Percentiles rank a stretch among this genome's conserved stretches.
Evolutionary conservation across 2,329 filamentous ascomycete species (phyloP).

Genomic region (Fusarium paranaense): DNA sequence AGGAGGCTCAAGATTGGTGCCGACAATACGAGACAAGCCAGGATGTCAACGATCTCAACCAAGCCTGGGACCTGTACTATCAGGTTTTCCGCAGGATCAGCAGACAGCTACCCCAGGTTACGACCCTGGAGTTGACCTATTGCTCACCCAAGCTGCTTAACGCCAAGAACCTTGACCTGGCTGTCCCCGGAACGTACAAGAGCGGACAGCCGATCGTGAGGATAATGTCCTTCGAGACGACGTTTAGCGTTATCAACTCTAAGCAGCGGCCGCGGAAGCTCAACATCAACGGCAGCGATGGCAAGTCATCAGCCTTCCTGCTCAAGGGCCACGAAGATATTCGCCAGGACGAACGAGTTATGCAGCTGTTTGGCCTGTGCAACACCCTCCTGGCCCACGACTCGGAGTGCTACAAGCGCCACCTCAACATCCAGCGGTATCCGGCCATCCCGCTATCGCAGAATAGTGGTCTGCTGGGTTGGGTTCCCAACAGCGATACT

Average conservation of each 20-base stretch:
- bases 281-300: slow-evolving; percentile 89
- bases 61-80: slow-evolving; percentile 99
- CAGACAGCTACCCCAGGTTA: slow-evolving; percentile 91
- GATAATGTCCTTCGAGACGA: slow-evolving; percentile 90
- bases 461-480: slow-evolving; percentile 93
- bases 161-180: slow-evolving; percentile 87
- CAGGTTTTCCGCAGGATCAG: slow-evolving; percentile 97
- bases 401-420: slow-evolving; percentile 95
- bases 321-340: slow-evolving; percentile 99
- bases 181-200: slow-evolving; percentile 94
- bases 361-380: slow-evolving; percentile 98
- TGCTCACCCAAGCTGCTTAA: slow-evolving; percentile 94
- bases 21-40: slow-evolving; percentile 89
- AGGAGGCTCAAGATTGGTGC: slow-evolving; percentile 96
- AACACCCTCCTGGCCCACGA: slow-evolving; percentile 96
- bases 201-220: slow-evolving; percentile 82
- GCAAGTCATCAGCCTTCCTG: slow-evolving; percentile 85
- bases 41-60: slow-evolving; percentile 94
- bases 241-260: slow-evolving; percentile 92
- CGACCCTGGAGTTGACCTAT: slow-evolving; percentile 92
- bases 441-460: slow-evolving; percentile 97
- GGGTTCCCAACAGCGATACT: slow-evolving; percentile 98
- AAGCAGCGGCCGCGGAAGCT: slow-evolving; percentile 96
- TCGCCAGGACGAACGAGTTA: slow-evolving; percentile 97
- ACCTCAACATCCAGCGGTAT: slow-evolving; percentile 95